phyloP scores from a whole-genome alignment of 306 rosid species.

The Cucumis sativus region Cucumber_9930_V3 NC_026661.2:5275001-5275500 shows the following conservation, averaged over 20 bases:
- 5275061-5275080: too few species aligned
- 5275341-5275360: constrained; percentile 89
- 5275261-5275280: constrained; percentile 30
- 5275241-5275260: not conserved
- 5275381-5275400: constrained; percentile 77
- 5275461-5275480: too few species aligned
- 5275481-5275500: not conserved
- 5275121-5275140: too few species aligned
- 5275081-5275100: too few species aligned
- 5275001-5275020: too few species aligned
- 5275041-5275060: too few species aligned
- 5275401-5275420: constrained; percentile 34
- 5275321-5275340: constrained; percentile 77
- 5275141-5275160: too few species aligned
- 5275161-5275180: not conserved
- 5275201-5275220: not conserved
- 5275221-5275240: not conserved
- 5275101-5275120: too few species aligned
- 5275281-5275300: constrained; percentile 74
- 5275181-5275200: not conserved
- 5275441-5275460: too few species aligned
- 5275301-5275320: constrained; percentile 74
- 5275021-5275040: too few species aligned
- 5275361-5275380: constrained; percentile 76
- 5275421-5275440: not conserved